Base-by-base conservation (phyloP, 2,329 filamentous ascomycete genomes). In the Sporothrix humicola region DNA sequence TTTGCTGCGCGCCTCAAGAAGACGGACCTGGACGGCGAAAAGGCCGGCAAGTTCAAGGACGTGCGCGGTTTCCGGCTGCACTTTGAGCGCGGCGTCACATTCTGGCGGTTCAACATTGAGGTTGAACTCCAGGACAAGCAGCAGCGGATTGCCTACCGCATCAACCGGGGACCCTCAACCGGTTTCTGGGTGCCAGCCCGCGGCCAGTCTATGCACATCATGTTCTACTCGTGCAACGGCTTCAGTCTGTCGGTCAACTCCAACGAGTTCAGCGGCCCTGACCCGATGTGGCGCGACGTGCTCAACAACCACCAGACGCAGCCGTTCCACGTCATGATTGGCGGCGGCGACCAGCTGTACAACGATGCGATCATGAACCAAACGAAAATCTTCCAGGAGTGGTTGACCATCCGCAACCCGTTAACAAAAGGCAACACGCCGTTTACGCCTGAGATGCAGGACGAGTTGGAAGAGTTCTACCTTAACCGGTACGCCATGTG, bases 171-270 rank as follows among this genome's bases (percentile, higher is more conserved):
- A 0, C 95, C 95, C 6, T 90, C 93, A 2, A 90, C 93, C 71
- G 93, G 92, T 1, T 99, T 99, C 81, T 99, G 96, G 95, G 94
- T 99, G 0, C 96, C 97, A 5, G 92, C 92, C 46, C 88, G 87
- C 69, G 92, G 90, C 17, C 88, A 97, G 80, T 89, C 92, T 2
- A 99, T 99, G 96, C 98, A 98, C 83, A 93, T 98, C 80, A 97
- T 98, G 94, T 99, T 98, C 83, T 89, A 98, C 84, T 97, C 93
- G 80, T 97, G 96, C 84, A 99, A 99, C 81, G 96, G 97, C 1
- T 99, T 99, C 84, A 95, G 93, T 78, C 81, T 92, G 70, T 92
- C 89, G 73, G 92, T 93, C 31, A 91, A 97, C 75, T 84, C 94
- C 0, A 88, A 97, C 79, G 87, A 91, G 63, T 92, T 98, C 80